Percentiles rank a stretch among this genome's conserved stretches.
Evolutionary conservation across 306 rosid species (phyloP).

Genomic region (Cucurbita pepo): DNA sequence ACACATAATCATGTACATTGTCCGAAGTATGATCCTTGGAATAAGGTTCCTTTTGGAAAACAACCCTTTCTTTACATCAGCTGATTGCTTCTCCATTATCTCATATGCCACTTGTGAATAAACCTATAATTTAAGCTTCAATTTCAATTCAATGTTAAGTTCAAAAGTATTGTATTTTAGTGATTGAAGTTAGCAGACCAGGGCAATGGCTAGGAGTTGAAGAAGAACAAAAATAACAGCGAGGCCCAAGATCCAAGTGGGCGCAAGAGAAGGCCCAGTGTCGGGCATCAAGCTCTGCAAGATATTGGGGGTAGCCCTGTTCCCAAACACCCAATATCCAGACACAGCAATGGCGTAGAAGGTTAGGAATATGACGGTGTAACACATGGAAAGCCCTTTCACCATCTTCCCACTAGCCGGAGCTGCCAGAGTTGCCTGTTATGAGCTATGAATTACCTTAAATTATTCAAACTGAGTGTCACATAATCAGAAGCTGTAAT

Average conservation of each 20-base stretch:
- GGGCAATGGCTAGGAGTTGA: slow-evolving; percentile 59
- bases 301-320: slow-evolving; percentile 31
- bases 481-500: neutral
- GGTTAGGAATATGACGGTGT: slow-evolving; percentile 22
- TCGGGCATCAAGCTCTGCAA: slow-evolving; percentile 36
- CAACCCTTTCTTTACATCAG: slow-evolving; percentile 24
- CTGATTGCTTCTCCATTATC: slow-evolving; percentile 42
- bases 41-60: slow-evolving; percentile 46
- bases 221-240: slow-evolving; percentile 45
- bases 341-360: slow-evolving; percentile 56
- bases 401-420: slow-evolving; percentile 83
- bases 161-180: too few species aligned
- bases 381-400: slow-evolving; percentile 53
- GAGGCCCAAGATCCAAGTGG: slow-evolving; percentile 55
- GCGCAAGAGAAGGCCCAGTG: slow-evolving; percentile 35
- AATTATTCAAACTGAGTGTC: too few species aligned
- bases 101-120: slow-evolving; percentile 66
- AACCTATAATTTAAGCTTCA: slow-evolving; percentile 17
- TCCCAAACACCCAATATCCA: slow-evolving; percentile 88
- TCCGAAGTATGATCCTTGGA: slow-evolving; percentile 44
- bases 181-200: slow-evolving; percentile 8
- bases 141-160: too few species aligned
- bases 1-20: slow-evolving; percentile 22
- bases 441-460: too few species aligned
- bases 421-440: slow-evolving; percentile 67